Conservation (phyloP, 2,329 filamentous ascomycete genomes). For the Aureobasidium sp. region DNA sequence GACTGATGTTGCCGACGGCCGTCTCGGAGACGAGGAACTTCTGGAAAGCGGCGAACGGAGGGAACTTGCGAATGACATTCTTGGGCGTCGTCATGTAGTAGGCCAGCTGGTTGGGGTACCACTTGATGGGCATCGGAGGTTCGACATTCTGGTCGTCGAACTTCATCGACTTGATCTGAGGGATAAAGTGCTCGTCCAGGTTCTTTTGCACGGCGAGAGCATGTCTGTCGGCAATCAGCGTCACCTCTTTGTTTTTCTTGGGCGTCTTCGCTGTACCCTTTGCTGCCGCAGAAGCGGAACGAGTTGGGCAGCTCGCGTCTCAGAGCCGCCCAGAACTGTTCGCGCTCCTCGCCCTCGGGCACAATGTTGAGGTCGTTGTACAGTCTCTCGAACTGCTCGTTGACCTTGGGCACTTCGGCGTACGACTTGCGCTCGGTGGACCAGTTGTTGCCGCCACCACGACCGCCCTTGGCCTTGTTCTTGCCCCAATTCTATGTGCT, state of each 20-base stretch:
- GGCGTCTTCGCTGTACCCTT: constrained; percentile 53
- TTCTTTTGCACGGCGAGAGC: constrained; percentile 87
- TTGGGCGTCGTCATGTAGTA: constrained; percentile 99
- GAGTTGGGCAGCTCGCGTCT: constrained; percentile 87
- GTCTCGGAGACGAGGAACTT: constrained; percentile 98
- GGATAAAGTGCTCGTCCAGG: constrained; percentile 81
- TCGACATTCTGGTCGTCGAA: constrained; percentile 76
- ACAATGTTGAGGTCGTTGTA: constrained; percentile 75
- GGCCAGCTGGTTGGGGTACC: constrained; percentile 91
- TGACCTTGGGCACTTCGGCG: constrained; percentile 64
- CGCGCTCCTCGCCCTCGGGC: constrained; percentile 63
- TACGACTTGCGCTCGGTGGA: constrained; percentile 41
- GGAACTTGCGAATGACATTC: constrained; percentile 87
- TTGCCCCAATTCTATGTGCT: not conserved
- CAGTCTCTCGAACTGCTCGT: constrained; percentile 78
- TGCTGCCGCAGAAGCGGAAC: constrained; percentile 94
- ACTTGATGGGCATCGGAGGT: constrained; percentile 72
- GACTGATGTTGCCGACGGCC: constrained; percentile 91
- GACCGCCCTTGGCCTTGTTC: constrained; percentile 26
- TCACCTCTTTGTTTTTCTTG: not conserved
- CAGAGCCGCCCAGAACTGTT: constrained; percentile 77
- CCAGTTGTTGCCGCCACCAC: constrained; percentile 31
- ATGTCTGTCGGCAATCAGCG: constrained; percentile 50
- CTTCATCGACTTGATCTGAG: constrained; percentile 77
- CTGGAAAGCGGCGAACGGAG: constrained; percentile 91